Evolutionary conservation across 371 early-diverging fungal species (phyloP), one percentile per base, ranked within the genome.

Genomic region (Lichtheimia corymbifera): DNA sequence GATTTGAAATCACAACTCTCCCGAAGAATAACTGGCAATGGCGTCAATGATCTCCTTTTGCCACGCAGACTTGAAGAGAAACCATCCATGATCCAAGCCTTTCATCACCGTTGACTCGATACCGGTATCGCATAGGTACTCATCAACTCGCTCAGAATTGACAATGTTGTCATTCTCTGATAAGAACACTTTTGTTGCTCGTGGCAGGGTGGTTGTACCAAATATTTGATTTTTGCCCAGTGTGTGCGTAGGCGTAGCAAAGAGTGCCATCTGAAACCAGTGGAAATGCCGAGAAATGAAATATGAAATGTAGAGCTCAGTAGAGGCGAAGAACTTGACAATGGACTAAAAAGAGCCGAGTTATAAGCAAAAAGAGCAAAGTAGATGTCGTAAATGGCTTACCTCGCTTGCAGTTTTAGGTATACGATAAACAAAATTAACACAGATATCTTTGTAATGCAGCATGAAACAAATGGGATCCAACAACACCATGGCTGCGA

Each of bases 401-500:
- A 75, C 76, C 72, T 91, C 80, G 58, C 80, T 82, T 11, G 88
- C 88, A 5, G 80, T 80, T 14, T 71, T 71, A 0, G 91, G 91
- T 1, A 71, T 63, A 17, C 90, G 74, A 61, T 88, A 84, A 5
- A 88, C 87, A 73, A 91, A 91, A 55, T 89, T 89, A 50, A 75
- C 74, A 35, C 88, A 87, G 43, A 90, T 75, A 25, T 84, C 80
- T 28, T 79, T 76, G 60, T 88, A 79, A 67, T 87, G 88, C 7
- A 87, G 69, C 76, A 88, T 74, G 67, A 91, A 91, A 35, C 85
- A 84, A 62, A 91, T 83, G 7, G 91, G 89, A 51, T 91, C 91
- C 0, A 86, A 50, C 52, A 91, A 64, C 1, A 88, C 72, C 41
- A 76, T 59, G 15, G 86, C 83, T 0, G 77, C 79, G 14, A 88